Evolutionary conservation across 2,329 filamentous ascomycete species (phyloP).

Genomic region (Aspergillus hiratsukae): DNA sequence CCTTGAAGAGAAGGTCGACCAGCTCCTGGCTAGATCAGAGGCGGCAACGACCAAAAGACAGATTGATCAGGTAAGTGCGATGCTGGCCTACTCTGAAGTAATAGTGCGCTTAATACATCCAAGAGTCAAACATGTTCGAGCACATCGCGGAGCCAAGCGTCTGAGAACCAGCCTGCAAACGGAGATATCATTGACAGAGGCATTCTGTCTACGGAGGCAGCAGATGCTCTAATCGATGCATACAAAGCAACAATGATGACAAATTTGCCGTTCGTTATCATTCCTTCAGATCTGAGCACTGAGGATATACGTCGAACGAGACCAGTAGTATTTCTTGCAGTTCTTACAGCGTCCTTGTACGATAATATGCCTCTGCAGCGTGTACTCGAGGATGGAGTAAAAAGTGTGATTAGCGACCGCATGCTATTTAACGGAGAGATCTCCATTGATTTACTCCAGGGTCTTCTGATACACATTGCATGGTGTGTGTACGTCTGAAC

Average conservation of each 20-base stretch:
- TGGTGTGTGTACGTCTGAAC: slow-evolving; percentile 22
- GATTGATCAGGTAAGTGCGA: too few relatives aligned
- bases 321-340: slow-evolving; percentile 33
- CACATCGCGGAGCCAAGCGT: not conserved
- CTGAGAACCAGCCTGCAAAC: not conserved
- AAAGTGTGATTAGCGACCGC: slow-evolving; percentile 25
- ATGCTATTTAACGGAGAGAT: slow-evolving; percentile 30
- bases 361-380: slow-evolving; percentile 32
- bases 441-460: slow-evolving; percentile 39
- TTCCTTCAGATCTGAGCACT: slow-evolving; percentile 22
- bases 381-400: slow-evolving; percentile 28
- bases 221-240: slow-evolving; percentile 22
- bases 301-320: slow-evolving; percentile 24
- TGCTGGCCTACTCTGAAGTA: too few relatives aligned
- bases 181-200: slow-evolving; percentile 17
- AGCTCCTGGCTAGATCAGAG: slow-evolving; percentile 3
- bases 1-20: slow-evolving; percentile 25
- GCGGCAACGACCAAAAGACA: too few relatives aligned
- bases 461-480: slow-evolving; percentile 32
- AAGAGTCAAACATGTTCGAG: not conserved
- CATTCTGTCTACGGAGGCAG: slow-evolving; percentile 13
- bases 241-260: slow-evolving; percentile 34
- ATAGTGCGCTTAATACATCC: too few relatives aligned
- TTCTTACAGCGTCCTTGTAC: slow-evolving; percentile 30
- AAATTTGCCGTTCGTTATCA: slow-evolving; percentile 36